Evolutionary conservation across 2,329 filamentous ascomycete genomes (phyloP).

Genomic region (Alternaria postmessia): DNA sequence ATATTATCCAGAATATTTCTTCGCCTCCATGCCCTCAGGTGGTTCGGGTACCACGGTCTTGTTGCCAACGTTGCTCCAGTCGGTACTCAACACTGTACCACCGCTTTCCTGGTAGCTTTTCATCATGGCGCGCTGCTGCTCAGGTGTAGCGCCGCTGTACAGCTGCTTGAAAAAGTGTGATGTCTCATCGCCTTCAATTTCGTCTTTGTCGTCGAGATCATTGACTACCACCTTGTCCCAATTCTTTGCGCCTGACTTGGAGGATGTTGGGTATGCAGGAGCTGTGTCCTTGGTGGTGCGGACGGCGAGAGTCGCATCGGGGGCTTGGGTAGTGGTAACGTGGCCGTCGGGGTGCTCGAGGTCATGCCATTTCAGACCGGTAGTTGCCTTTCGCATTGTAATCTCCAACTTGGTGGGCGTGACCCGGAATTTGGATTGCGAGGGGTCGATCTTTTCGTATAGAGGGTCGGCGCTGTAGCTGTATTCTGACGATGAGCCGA

Average conservation of each 20-base stretch:
- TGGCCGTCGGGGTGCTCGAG: constrained; percentile 57
- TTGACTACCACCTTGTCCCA: constrained; percentile 81
- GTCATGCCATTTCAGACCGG: constrained; percentile 72
- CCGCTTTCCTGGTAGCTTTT: constrained; percentile 96
- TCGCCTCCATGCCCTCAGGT: constrained; percentile 79
- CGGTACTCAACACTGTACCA: constrained; percentile 89
- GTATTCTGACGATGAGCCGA: constrained; percentile 60
- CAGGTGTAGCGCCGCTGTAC: constrained; percentile 77
- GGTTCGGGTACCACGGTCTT: constrained; percentile 75
- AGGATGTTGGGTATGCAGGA: constrained; percentile 85
- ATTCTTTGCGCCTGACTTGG: constrained; percentile 81
- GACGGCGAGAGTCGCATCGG: constrained; percentile 25
- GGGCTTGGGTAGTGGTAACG: constrained; percentile 17
- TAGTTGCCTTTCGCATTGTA: constrained; percentile 70
- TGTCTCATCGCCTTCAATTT: constrained; percentile 67
- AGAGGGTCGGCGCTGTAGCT: constrained; percentile 72
- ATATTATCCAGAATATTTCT: constrained; percentile 61
- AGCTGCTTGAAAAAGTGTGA: constrained; percentile 91
- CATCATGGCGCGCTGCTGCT: constrained; percentile 93
- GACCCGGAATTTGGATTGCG: constrained; percentile 68
- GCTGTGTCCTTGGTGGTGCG: constrained; percentile 33
- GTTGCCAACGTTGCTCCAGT: constrained; percentile 82
- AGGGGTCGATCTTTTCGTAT: constrained; percentile 69
- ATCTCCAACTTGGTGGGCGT: constrained; percentile 84
- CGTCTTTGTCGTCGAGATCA: constrained; percentile 62